Evolutionary conservation across 345 rosid genomes (phyloP), one percentile per base, ranked within the genome.

Genomic region (Gossypium longicalyx): DNA sequence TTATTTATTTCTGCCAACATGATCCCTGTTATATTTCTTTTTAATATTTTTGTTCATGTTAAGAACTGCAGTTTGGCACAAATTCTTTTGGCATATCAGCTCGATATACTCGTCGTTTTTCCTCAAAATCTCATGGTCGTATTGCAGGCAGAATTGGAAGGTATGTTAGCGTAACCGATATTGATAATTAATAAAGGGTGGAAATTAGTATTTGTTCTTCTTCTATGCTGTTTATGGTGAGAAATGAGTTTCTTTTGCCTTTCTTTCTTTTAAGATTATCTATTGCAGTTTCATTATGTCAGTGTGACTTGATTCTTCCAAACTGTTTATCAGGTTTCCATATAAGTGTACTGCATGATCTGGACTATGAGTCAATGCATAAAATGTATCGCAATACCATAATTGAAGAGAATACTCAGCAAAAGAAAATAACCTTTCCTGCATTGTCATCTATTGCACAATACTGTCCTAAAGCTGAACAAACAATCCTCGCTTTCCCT

Each of bases 111-210:
- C 86, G 74, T 77, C 85, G 81, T 65, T 87, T 96, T 75, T 96
- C 98, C 22, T 76, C 93, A 49, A 91, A 89, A 70, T 93, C 98
- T 60, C 98, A 91, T 79, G 97, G 97, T 67, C 94, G 92, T 73
- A 76, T 96, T 77, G 89, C 80, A 11, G 98, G 95, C 70, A 89
- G 82, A 83, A 54, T 91, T 58, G 97, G 97, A 77, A 93, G 97
- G 99, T 95, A 85, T 57, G 61, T 48, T 68, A 38, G 22, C 17
- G n/a, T 52, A 74, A 81, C 57, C 57, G 59, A 67, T 73, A 10
- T n/a, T 19, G 77, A 9, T 72, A 51, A 29, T 56, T 15, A 56
- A 27, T 74, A 22, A 12, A 63, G 67, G 22, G 23, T 48, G 41
- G 45, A 72, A 73, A 23, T 49, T 47, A n/a, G 74, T 69, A 5